phyloP scores from a whole-genome alignment of 2,329 filamentous ascomycete genomes.

The Aspergillus aculeatinus region DNA sequence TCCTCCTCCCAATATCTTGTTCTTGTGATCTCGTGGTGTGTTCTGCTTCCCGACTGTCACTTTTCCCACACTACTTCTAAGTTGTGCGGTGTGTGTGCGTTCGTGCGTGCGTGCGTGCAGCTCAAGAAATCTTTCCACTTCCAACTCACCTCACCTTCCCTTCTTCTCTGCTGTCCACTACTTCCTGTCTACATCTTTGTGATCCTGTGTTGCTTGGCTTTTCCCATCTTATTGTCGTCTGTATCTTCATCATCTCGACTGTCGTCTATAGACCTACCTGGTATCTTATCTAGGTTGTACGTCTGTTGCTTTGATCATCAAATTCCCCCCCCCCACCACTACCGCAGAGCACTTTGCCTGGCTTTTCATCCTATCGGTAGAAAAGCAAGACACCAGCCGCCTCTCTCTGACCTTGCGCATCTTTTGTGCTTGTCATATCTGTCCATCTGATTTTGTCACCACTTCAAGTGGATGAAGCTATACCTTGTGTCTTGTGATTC shows the following conservation, averaged over 20 bases:
- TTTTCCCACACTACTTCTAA: conserved; percentile 14
- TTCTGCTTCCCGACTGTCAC: background rate
- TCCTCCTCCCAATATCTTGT: background rate
- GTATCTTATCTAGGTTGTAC: conserved; percentile 14
- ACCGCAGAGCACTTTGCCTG: background rate
- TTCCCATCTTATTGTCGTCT: conserved; percentile 10
- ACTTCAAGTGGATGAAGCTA: background rate
- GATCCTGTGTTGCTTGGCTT: conserved; percentile 14
- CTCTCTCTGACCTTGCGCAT: background rate
- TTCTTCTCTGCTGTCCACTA: conserved; percentile 11
- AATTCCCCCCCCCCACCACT: background rate
- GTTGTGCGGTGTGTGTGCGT: conserved; percentile 36
- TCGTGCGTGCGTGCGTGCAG: conserved; percentile 27
- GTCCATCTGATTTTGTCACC: background rate
- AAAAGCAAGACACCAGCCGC: background rate
- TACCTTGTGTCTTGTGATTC: background rate
- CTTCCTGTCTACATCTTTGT: conserved; percentile 10
- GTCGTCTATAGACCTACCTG: conserved; percentile 1
- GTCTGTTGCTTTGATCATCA: conserved; percentile 9
- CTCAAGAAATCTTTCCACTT: background rate
- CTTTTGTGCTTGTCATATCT: background rate
- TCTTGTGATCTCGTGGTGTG: background rate
- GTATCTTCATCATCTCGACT: conserved; percentile 5
- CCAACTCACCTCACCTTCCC: background rate
- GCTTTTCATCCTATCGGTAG: background rate